These are phyloP conservation scores for Vaccinium macrocarpon DNA, from an alignment of 148 eudicot species.

Conservation along the genomic window DNA sequence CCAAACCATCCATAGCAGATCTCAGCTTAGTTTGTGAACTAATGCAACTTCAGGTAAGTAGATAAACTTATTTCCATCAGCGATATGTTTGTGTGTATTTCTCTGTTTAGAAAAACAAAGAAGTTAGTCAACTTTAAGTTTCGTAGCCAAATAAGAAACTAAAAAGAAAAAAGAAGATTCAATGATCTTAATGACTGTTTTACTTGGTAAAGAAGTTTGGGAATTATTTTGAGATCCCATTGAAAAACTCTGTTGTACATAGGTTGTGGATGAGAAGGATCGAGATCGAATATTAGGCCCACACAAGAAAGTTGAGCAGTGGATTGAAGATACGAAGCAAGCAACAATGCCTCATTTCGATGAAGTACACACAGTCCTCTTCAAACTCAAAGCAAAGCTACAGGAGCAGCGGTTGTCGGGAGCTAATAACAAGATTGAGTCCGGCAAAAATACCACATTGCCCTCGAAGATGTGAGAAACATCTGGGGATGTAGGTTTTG, in stretches of 20 bases:
- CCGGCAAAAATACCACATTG: slow-evolving; percentile 1
- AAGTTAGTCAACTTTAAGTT: neutral
- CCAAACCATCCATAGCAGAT: slow-evolving; percentile 86
- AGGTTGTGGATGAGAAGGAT: slow-evolving; percentile 59
- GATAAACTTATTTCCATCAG: neutral
- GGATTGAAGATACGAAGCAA: slow-evolving; percentile 70
- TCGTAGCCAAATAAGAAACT: neutral
- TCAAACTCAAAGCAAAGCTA: slow-evolving; percentile 40
- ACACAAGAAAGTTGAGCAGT: slow-evolving; percentile 61
- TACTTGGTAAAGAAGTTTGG: too few species aligned
- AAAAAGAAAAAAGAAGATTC: neutral
- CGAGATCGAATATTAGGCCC: slow-evolving; percentile 63
- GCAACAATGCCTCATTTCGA: slow-evolving; percentile 80
- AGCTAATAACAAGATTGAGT: neutral
- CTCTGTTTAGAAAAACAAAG: neutral
- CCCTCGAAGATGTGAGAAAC: slow-evolving; percentile 22
- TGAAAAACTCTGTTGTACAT: slow-evolving; percentile 17
- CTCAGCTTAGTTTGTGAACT: slow-evolving; percentile 87
- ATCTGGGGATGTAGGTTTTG: neutral
- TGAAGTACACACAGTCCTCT: slow-evolving; percentile 56
- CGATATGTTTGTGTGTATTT: neutral
- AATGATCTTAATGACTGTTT: neutral
- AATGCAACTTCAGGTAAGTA: slow-evolving; percentile 87
- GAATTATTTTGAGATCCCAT: neutral
- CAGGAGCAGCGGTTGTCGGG: slow-evolving; percentile 29